Evolutionary conservation across 1,139 yeast genomes (phyloP).

Genomic region (Sugiyamaella neomexicana): DNA sequence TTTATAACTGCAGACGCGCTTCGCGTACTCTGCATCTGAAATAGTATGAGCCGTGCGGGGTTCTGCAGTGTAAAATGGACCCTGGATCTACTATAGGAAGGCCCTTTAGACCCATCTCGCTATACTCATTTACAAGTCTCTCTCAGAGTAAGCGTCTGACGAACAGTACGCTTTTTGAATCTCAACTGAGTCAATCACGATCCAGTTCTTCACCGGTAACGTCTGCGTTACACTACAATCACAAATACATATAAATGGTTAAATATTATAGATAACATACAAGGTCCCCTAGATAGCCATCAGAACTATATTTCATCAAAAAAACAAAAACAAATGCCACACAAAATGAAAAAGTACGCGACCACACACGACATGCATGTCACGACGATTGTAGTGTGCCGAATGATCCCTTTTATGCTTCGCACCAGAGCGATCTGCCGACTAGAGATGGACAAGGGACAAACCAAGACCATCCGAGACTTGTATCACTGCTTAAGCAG

Average conservation of each 20-base stretch:
- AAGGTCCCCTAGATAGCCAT: background rate
- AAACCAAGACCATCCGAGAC: background rate
- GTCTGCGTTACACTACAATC: too few species aligned
- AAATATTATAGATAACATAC: constrained; percentile 3
- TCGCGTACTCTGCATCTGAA: background rate
- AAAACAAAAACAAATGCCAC: background rate
- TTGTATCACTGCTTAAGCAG: constrained; percentile 7
- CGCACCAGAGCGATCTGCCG: background rate
- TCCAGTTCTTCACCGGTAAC: too few species aligned
- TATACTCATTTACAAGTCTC: too few species aligned
- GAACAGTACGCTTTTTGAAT: background rate
- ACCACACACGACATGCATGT: too few species aligned
- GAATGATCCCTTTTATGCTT: too few species aligned
- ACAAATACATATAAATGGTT: background rate
- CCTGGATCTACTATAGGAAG: too few species aligned
- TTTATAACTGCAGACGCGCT: too few species aligned
- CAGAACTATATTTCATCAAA: constrained; percentile 3
- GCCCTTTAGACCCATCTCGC: too few species aligned
- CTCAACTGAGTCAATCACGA: background rate
- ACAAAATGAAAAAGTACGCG: too few species aligned
- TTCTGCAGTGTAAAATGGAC: too few species aligned
- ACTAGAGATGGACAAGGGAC: too few species aligned
- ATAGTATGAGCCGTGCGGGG: background rate
- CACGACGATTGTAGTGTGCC: background rate
- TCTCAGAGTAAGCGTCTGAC: too few species aligned